A percentile compares a stretch with the other conserved stretches of the same genome.
These are phyloP conservation scores for Powellomyces hirtus DNA, from an alignment of 192 early-diverging fungal species.

Conservation along the genomic window DNA sequence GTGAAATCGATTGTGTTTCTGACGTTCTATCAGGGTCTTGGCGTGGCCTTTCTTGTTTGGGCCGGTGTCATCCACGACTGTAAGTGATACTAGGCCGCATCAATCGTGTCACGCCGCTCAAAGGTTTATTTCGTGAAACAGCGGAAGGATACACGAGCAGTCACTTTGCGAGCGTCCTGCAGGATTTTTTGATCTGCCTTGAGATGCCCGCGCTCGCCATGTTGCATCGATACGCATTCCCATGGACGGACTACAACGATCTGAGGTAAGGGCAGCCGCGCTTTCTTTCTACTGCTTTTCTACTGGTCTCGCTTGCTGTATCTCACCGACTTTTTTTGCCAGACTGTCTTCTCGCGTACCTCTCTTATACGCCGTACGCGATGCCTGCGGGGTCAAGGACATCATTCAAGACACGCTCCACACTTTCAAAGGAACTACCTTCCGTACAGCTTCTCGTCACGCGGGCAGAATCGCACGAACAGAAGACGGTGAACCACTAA, in stretches of 20 bases:
- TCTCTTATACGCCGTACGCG: conserved; percentile 73
- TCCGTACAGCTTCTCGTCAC: conserved; percentile 30
- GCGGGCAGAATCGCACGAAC: neutral
- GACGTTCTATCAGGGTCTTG: conserved; percentile 88
- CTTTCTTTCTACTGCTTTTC: too few relatives aligned
- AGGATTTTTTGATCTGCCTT: conserved; percentile 88
- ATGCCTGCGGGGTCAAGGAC: conserved; percentile 81
- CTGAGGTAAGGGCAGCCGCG: too few relatives aligned
- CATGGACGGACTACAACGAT: conserved; percentile 82
- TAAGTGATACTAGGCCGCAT: conserved; percentile 20
- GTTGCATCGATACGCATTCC: conserved; percentile 71
- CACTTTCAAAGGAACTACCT: conserved; percentile 72
- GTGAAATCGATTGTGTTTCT: conserved; percentile 94
- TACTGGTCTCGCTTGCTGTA: too few relatives aligned
- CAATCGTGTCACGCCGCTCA: neutral
- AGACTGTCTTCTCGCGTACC: conserved; percentile 69
- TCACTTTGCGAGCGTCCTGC: conserved; percentile 76
- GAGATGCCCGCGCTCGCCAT: conserved; percentile 84
- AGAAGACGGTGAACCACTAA: neutral
- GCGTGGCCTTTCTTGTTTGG: conserved; percentile 76
- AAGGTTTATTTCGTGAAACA: neutral
- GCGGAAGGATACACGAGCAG: conserved; percentile 52
- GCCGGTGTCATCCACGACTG: conserved; percentile 72
- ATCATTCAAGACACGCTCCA: conserved; percentile 76
- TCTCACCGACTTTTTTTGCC: too few relatives aligned